Evolutionary conservation across 257 asterid species (phyloP).

Genomic region (Gynochthodes officinalis): DNA sequence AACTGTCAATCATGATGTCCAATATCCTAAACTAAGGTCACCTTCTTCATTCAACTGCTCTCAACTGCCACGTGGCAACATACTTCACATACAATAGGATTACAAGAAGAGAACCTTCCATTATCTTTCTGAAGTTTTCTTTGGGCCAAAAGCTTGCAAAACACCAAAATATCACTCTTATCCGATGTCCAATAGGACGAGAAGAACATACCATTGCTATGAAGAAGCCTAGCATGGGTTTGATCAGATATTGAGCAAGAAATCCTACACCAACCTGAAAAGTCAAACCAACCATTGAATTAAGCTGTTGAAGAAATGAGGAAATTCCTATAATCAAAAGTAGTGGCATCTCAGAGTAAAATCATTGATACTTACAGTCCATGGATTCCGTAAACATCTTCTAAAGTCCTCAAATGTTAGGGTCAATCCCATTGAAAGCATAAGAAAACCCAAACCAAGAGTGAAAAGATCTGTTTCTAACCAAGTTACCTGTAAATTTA

Average conservation of each 20-base stretch:
- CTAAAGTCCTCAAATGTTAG: constrained; percentile 88
- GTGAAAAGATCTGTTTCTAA: constrained; percentile 86
- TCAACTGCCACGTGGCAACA: background rate
- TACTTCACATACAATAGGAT: background rate
- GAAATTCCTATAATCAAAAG: constrained; percentile 9
- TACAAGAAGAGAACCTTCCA: background rate
- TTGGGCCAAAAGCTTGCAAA: background rate
- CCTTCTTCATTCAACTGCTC: background rate
- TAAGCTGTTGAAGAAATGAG: constrained; percentile 19
- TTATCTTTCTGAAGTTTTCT: background rate
- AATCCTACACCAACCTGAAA: constrained; percentile 93
- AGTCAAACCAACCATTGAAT: constrained; percentile 14
- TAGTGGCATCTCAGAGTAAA: background rate
- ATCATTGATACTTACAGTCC: constrained; percentile 70
- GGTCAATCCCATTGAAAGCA: constrained; percentile 98
- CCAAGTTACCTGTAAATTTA: constrained; percentile 80
- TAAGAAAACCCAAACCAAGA: constrained; percentile 91
- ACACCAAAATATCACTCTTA: background rate
- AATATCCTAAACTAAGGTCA: background rate
- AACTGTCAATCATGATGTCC: background rate
- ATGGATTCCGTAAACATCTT: constrained; percentile 91
- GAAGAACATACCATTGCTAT: constrained; percentile 65
- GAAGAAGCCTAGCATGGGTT: constrained; percentile 81
- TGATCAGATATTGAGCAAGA: constrained; percentile 82
- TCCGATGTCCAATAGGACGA: background rate